These are phyloP conservation scores for Arthroderma sp. DNA, from an alignment of 2,329 filamentous ascomycete genomes.

Conservation along the genomic window DNA sequence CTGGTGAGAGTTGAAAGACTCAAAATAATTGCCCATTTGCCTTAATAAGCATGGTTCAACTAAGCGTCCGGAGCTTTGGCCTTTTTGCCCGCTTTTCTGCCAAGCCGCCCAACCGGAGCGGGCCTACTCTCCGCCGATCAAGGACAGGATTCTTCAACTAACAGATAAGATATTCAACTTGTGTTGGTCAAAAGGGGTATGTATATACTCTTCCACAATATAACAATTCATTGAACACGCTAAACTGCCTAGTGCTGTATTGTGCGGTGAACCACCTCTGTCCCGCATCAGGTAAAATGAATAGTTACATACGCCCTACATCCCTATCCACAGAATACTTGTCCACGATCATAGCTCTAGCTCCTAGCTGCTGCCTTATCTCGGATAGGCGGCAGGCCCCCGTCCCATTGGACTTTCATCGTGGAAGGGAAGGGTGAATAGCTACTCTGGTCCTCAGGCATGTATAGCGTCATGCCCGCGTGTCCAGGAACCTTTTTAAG, in stretches of 20 bases:
- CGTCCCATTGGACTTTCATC: constrained; percentile 37
- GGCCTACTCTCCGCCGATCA: constrained; percentile 4
- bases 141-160: too few relatives aligned
- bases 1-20: neutral
- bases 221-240: too few relatives aligned
- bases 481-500: constrained; percentile 33
- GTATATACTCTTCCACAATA: too few relatives aligned
- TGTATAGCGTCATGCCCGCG: constrained; percentile 33
- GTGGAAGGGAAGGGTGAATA: constrained; percentile 34
- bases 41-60: neutral
- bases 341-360: neutral
- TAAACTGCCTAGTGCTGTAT: too few relatives aligned
- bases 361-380: neutral
- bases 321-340: too few relatives aligned
- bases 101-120: constrained; percentile 3
- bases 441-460: constrained; percentile 33
- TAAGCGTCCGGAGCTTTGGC: neutral
- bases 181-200: too few relatives aligned
- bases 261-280: too few relatives aligned
- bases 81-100: neutral
- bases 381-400: constrained; percentile 19
- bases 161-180: too few relatives aligned
- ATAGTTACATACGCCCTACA: too few relatives aligned
- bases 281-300: too few relatives aligned
- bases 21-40: constrained; percentile 3